A percentile compares a stretch with the other conserved stretches of the same genome.
These are phyloP conservation scores for Tylopilus sp. DNA, from an alignment of 768 basidiomycete genomes.

Conservation along the genomic window DNA sequence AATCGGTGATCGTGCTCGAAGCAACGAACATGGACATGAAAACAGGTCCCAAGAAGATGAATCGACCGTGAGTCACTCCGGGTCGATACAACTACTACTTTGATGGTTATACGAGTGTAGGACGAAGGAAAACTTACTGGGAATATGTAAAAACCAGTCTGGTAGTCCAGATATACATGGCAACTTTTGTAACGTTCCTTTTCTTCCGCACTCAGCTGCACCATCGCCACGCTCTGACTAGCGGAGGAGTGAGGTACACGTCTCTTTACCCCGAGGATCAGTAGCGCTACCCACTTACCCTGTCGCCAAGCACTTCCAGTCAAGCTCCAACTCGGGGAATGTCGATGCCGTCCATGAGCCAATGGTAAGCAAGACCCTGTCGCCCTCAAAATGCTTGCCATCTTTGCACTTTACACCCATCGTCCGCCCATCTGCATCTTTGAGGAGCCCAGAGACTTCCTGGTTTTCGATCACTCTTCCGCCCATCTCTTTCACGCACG, in stretches of 20 bases:
- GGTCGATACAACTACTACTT: neutral
- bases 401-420: conserved; percentile 61
- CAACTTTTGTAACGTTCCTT: conserved; percentile 53
- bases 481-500: conserved; percentile 53
- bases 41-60: neutral
- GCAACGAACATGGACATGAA: neutral
- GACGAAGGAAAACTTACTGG: conserved; percentile 48
- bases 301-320: conserved; percentile 62
- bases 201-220: conserved; percentile 74
- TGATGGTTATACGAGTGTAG: neutral
- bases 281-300: conserved; percentile 51
- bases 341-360: conserved; percentile 86
- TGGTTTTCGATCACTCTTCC: conserved; percentile 59
- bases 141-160: conserved; percentile 77
- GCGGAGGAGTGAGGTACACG: neutral
- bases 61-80: neutral
- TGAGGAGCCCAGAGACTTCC: conserved; percentile 49
- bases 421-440: conserved; percentile 37
- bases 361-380: conserved; percentile 64
- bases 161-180: conserved; percentile 73
- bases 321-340: conserved; percentile 58
- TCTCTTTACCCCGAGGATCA: neutral
- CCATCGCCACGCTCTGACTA: conserved; percentile 76
- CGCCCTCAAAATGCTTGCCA: conserved; percentile 52
- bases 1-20: neutral